Evolutionary conservation across 2,329 filamentous ascomycete species (phyloP).

Genomic region (Zymoseptoria brevis): DNA sequence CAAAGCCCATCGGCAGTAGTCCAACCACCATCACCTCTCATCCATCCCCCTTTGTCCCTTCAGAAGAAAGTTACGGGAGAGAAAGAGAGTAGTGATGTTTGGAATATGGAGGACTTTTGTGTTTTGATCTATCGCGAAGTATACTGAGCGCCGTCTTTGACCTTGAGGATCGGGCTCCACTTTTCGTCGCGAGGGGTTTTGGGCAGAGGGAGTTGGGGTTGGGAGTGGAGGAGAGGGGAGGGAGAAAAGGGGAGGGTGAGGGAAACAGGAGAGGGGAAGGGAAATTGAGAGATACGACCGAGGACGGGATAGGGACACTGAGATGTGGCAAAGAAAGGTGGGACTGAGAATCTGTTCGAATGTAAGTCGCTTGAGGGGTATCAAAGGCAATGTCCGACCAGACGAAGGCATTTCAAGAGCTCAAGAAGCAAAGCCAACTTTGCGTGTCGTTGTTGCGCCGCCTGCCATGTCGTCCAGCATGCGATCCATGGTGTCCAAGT

Average conservation of each 20-base stretch:
- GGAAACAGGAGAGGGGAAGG: too few species aligned
- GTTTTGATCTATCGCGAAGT: conserved; percentile 42
- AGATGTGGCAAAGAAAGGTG: background rate
- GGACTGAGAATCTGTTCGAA: conserved; percentile 2
- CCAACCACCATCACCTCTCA: conserved; percentile 6
- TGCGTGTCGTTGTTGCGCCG: conserved; percentile 24
- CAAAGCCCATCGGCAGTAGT: conserved; percentile 4
- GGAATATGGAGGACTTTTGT: background rate
- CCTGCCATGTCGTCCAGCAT: conserved; percentile 34
- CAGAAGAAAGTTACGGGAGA: conserved; percentile 2
- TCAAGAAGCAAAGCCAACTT: conserved; percentile 30
- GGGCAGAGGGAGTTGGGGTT: conserved; percentile 2
- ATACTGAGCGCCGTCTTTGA: conserved; percentile 47
- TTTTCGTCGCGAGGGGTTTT: conserved; percentile 37
- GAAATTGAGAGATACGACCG: too few species aligned
- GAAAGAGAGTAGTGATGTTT: background rate
- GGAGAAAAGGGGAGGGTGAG: background rate
- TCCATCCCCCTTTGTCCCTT: conserved; percentile 7
- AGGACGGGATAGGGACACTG: too few species aligned
- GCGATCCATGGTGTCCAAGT: conserved; percentile 42
- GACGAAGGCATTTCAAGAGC: too few species aligned
- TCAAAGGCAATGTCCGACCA: background rate
- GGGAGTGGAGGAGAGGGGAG: background rate
- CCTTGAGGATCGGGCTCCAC: conserved; percentile 46
- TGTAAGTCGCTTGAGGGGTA: background rate